Evolutionary conservation across 331 rosid species (phyloP).

Genomic region (Telfairia occidentalis): DNA sequence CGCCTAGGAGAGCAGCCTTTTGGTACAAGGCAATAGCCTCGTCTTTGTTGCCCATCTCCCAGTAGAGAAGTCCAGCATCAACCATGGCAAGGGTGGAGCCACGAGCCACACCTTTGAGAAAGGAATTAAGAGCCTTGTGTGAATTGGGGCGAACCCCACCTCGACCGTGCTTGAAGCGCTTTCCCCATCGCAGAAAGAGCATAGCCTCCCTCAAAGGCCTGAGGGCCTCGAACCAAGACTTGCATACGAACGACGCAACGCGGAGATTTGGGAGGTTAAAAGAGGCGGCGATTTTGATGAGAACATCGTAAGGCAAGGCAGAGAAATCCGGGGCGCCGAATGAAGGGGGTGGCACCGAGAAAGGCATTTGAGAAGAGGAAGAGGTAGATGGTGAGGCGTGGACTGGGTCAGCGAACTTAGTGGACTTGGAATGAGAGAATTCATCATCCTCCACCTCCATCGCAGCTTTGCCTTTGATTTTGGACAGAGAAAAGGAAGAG

Average conservation of each 20-base stretch:
- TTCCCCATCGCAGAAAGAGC: constrained; percentile 58
- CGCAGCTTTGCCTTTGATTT: background rate
- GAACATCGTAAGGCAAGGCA: constrained; percentile 52
- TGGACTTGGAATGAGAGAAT: background rate
- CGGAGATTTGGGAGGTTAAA: constrained; percentile 45
- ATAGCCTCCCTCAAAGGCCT: constrained; percentile 61
- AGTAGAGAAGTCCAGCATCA: constrained; percentile 67
- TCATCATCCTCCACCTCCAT: too few species aligned
- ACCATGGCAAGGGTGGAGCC: constrained; percentile 83
- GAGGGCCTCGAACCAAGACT: constrained; percentile 67
- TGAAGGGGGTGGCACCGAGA: background rate
- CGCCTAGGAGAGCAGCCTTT: constrained; percentile 54
- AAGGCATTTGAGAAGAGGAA: background rate
- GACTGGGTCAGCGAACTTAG: background rate
- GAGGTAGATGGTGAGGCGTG: background rate
- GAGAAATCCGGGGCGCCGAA: constrained; percentile 36
- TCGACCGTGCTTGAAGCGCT: constrained; percentile 67
- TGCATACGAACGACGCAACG: constrained; percentile 60
- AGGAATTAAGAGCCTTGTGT: constrained; percentile 58
- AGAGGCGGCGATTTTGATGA: constrained; percentile 40
- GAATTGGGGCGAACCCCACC: constrained; percentile 33
- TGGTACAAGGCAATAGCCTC: constrained; percentile 44
- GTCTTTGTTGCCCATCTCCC: constrained; percentile 55
- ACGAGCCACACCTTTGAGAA: constrained; percentile 46
- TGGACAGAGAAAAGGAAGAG: constrained; percentile 7